These are phyloP conservation scores for Termitomyces sp. DNA, from an alignment of 768 basidiomycete genomes.

Conservation along the genomic window DNA sequence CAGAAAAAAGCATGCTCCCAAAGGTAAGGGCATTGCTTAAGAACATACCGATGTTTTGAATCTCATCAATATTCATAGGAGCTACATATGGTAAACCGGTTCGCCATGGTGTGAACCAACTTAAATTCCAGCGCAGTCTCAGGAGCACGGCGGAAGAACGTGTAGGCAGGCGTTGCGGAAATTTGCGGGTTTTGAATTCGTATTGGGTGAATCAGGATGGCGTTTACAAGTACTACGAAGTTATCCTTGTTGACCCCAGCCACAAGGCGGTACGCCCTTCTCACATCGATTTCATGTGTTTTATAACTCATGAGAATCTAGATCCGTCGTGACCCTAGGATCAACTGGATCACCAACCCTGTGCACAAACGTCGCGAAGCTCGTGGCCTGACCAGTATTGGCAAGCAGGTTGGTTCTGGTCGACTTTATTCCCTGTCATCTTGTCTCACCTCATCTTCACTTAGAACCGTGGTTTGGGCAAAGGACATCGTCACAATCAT, in stretches of 20 bases:
- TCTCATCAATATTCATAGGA: conserved; percentile 38
- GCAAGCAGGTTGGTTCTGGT: conserved; percentile 71
- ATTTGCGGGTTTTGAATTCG: conserved; percentile 93
- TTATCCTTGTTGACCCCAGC: conserved; percentile 93
- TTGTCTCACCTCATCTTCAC: neutral
- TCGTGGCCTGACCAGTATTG: conserved; percentile 94
- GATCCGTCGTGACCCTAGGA: conserved; percentile 93
- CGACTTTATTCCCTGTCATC: conserved; percentile 4
- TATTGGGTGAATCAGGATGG: conserved; percentile 99
- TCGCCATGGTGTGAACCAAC: conserved; percentile 98
- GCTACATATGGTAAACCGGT: conserved; percentile 99
- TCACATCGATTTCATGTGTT: neutral
- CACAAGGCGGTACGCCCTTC: conserved; percentile 78
- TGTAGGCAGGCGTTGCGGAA: conserved; percentile 93
- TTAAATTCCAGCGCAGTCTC: conserved; percentile 94
- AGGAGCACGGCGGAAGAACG: conserved; percentile 96
- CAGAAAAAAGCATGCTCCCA: conserved; percentile 97
- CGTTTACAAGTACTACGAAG: conserved; percentile 98
- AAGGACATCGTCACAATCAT: conserved; percentile 93
- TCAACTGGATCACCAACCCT: conserved; percentile 98
- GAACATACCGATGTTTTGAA: neutral
- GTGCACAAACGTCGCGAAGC: conserved; percentile 99
- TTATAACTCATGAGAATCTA: conserved; percentile 22
- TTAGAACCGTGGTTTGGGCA: conserved; percentile 95
- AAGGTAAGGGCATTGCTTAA: conserved; percentile 55